Evolutionary conservation across 768 basidiomycete species (phyloP), one percentile per base, ranked within the genome.

Genomic region (Clathrus columnatus): DNA sequence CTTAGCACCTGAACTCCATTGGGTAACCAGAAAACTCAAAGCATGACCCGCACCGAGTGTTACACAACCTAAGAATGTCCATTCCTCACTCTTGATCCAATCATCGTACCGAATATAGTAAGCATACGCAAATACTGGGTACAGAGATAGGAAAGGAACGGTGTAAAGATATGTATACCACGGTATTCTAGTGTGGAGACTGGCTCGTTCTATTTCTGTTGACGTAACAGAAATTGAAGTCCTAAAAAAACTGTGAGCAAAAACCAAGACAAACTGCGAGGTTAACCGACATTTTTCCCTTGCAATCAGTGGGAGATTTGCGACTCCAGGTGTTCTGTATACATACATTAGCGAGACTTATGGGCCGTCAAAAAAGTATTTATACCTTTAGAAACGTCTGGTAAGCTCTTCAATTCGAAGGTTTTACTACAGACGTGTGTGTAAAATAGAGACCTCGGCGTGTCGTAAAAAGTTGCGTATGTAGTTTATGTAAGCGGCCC

Each of bases 11-110:
- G 85, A 76, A 65, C 82, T 92, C 96, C 96, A 99, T 61, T 80
- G 80, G 0, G 95, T 99, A 11, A 87, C 75, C 45, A 99, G 74
- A 70, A 93, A 99, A 64, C 89, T 92, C 55, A 99, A 77, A 2
- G 92, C 91, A 68, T 98, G 96, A 1, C 87, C 82, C 5, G 81
- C 85, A 20, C 88, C 88, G 7, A 99, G 79, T 2, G 82, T 71
- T 14, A 94, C 85, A 61, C 87, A 92, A 32, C 87, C 89, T 20
- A 98, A 79, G 67, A 98, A 99, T 0, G 96, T 95, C 94, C 94
- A 98, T 68, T 98, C 95, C 70, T 95, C 92, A 56, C 88, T 90
- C 64, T 84, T 79, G 53, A 97, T 73, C 87, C 90, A 96, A 59
- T 84, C 73, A 63, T 95, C 90, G 69, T 97, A 96, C 68, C 80